phyloP scores from a whole-genome alignment of 1,284 basidiomycete species.

The Boletus semigastroideus region DNA sequence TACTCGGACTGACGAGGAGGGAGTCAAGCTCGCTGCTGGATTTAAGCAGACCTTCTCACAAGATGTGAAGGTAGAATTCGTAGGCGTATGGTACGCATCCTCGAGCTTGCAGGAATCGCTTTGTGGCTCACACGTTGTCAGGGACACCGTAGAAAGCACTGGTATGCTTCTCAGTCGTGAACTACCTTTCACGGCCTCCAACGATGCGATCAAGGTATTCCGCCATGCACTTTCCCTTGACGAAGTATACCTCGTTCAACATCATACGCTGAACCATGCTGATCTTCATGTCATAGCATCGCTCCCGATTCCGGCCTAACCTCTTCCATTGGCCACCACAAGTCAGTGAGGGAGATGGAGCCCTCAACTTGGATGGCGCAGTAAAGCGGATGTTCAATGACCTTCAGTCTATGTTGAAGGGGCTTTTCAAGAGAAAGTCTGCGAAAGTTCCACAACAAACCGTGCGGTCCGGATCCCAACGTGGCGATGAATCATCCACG shows the following conservation, averaged over 20 bases:
- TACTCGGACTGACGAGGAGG: constrained; percentile 44
- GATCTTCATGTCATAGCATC: constrained; percentile 39
- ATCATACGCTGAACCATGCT: constrained; percentile 2
- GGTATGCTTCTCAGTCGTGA: constrained; percentile 52
- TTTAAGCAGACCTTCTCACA: constrained; percentile 70
- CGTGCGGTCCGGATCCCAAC: neutral
- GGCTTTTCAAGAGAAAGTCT: neutral
- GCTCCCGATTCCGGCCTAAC: constrained; percentile 53
- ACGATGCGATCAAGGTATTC: constrained; percentile 57
- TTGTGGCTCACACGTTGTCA: constrained; percentile 25
- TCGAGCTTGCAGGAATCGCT: neutral
- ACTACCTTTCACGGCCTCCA: constrained; percentile 63
- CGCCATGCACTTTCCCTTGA: constrained; percentile 64
- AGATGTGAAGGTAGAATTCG: constrained; percentile 58
- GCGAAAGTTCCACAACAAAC: too few relatives aligned
- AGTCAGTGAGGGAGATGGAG: constrained; percentile 23
- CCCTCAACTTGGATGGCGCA: neutral
- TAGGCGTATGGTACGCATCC: constrained; percentile 58
- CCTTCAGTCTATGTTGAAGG: neutral
- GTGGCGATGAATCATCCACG: neutral
- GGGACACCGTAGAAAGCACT: constrained; percentile 70
- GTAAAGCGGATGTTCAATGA: neutral
- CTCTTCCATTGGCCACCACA: constrained; percentile 44
- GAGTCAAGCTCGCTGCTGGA: constrained; percentile 46
- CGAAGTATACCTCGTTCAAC: constrained; percentile 41